Conservation (phyloP, 2,329 filamentous ascomycete genomes). For the Colletotrichum ledebouriae region DNA sequence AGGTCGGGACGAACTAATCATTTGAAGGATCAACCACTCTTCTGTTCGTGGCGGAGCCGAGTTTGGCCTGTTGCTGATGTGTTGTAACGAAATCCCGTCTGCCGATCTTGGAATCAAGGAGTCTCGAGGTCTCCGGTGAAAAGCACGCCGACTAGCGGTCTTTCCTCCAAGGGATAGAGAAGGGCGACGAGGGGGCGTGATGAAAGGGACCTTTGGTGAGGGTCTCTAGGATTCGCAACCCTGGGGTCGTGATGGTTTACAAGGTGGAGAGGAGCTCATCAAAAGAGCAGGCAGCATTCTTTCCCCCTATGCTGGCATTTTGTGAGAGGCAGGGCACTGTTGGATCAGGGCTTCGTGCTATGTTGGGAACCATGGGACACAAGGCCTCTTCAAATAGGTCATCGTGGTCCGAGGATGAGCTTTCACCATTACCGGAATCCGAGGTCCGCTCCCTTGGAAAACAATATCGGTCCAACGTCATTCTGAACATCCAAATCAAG, state of each 20-base stretch:
- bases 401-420: neutral
- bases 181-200: neutral
- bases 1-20: no score
- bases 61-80: conserved; percentile 9
- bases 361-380: neutral
- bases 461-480: neutral
- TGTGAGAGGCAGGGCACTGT: conserved; percentile 1
- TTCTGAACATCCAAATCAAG: neutral
- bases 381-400: conserved; percentile 1
- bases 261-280: neutral
- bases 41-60: conserved; percentile 9
- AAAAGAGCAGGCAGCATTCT: conserved; percentile 5
- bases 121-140: neutral
- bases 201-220: conserved; percentile 9
- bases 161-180: conserved; percentile 21
- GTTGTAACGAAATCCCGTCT: conserved; percentile 7
- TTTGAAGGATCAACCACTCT: neutral
- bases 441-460: neutral
- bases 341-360: neutral
- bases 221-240: conserved; percentile 19
- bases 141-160: conserved; percentile 1
- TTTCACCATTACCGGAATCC: neutral
- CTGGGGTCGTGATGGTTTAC: conserved; percentile 10
- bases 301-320: conserved; percentile 3
- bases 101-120: neutral